Evolutionary conservation across 345 rosid species (phyloP), one percentile per base, ranked within the genome.

Genomic region (Clausena lansium): DNA sequence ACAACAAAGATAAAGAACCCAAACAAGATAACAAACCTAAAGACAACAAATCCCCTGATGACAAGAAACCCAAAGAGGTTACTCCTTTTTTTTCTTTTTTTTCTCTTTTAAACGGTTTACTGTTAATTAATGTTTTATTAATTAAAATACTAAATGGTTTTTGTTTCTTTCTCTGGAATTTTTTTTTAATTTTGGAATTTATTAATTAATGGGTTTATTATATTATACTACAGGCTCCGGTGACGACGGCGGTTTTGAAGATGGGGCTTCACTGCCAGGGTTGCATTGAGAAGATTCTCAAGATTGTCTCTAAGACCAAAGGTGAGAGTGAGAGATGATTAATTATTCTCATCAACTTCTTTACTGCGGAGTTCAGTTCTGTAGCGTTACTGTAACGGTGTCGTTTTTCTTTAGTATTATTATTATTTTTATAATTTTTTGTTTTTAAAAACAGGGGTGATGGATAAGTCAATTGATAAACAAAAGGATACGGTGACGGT

Each of bases 231-330:
- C 78, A 91, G 96, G 73, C 89, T 47, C 89, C 91, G 80, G 90
- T 85, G 80, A 87, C 78, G 74, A 88, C 90, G 85, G 89, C 86
- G 82, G 87, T 87, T 14, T 80, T 94, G 80, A 94, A 92, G 83
- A 75, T 96, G 83, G 61, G 25, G 2, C 81, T 91, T 67, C 87
- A 91, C 63, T 96, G 97, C 80, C 81, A 79, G n/a, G 98, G 99
- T 30, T 96, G 99, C 83, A 71, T 84, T 55, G 89, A 73, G 59
- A 96, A 80, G 92, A 89, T 96, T 79, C 66, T 38, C 71, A 92
- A 86, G 79, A 77, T 76, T 1, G 73, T 88, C 75, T 55, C 67
- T 22, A 89, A 84, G 74, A 82, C 91, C 74, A 85, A 87, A 82
- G 99, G 99, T 94, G 58, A 70, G 15, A 9, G 2, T 25, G 69